Conservation (phyloP, 2,329 filamentous ascomycete species). For the Calonectria hawksworthii region DNA sequence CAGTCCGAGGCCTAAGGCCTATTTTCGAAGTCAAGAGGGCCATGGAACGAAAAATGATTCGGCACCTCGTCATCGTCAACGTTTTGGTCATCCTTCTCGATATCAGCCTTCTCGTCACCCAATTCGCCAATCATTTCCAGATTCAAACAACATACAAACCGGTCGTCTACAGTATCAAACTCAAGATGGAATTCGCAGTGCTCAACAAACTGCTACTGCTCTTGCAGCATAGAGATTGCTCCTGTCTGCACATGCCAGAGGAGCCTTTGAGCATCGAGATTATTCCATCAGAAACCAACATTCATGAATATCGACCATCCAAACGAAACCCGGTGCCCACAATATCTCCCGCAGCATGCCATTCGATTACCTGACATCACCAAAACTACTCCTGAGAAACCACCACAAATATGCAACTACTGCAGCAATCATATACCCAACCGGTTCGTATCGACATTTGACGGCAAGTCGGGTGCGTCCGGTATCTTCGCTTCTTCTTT, state of each 20-base stretch:
- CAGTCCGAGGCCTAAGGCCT: constrained; percentile 60
- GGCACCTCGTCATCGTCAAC: constrained; percentile 59
- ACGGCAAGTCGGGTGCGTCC: neutral
- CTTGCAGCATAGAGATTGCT: constrained; percentile 1
- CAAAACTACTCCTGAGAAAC: neutral
- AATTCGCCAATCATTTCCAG: constrained; percentile 54
- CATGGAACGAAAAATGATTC: constrained; percentile 35
- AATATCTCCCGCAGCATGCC: neutral
- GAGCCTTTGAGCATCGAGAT: neutral
- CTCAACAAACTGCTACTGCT: constrained; percentile 42
- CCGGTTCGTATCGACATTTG: neutral
- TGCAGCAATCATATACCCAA: neutral
- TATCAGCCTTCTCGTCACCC: constrained; percentile 46
- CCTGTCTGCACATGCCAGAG: neutral
- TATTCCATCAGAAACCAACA: neutral
- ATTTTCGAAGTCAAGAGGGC: constrained; percentile 48
- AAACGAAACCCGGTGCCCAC: neutral
- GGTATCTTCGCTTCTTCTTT: neutral
- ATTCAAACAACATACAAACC: constrained; percentile 40
- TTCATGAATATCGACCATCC: neutral
- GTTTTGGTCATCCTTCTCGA: constrained; percentile 58
- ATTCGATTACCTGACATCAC: neutral
- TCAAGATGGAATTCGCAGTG: constrained; percentile 54
- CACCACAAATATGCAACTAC: neutral
- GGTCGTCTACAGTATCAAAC: constrained; percentile 51